Evolutionary conservation across 108 stramenopile species (phyloP).

Genomic region (Cyclotella sp.): DNA sequence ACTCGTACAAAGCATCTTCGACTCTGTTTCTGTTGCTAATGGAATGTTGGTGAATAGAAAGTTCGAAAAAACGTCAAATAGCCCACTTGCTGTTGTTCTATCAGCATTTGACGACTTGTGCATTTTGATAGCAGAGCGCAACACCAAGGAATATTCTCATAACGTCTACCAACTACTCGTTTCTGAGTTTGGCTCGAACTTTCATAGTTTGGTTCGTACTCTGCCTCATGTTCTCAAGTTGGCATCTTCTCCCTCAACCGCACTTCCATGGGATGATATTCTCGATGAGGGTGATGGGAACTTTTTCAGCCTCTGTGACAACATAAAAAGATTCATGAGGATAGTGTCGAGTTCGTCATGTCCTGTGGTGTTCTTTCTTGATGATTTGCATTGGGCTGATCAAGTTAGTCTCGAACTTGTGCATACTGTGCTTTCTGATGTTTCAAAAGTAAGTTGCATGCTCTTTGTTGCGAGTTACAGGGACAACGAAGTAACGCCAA

Average conservation of each 20-base stretch:
- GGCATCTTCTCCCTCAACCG: not conserved
- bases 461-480: slow-evolving; percentile 54
- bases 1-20: slow-evolving; percentile 16
- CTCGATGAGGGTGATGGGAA: slow-evolving; percentile 9
- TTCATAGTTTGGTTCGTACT: slow-evolving; percentile 22
- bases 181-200: slow-evolving; percentile 32
- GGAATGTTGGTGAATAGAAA: slow-evolving; percentile 1
- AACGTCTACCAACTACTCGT: slow-evolving; percentile 28
- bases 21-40: not conserved
- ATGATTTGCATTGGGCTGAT: slow-evolving; percentile 52
- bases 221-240: slow-evolving; percentile 36
- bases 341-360: slow-evolving; percentile 32
- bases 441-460: slow-evolving; percentile 7
- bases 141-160: slow-evolving; percentile 2
- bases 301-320: slow-evolving; percentile 43
- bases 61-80: slow-evolving; percentile 14
- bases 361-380: slow-evolving; percentile 42
- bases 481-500: slow-evolving; percentile 32
- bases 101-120: slow-evolving; percentile 46
- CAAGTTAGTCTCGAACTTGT: slow-evolving; percentile 29
- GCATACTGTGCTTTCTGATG: slow-evolving; percentile 37
- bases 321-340: slow-evolving; percentile 42
- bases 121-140: slow-evolving; percentile 9
- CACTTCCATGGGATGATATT: not conserved
- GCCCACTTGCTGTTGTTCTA: slow-evolving; percentile 24